Conservation (phyloP, 345 rosid genomes). For the Syzygium jambos region DNA sequence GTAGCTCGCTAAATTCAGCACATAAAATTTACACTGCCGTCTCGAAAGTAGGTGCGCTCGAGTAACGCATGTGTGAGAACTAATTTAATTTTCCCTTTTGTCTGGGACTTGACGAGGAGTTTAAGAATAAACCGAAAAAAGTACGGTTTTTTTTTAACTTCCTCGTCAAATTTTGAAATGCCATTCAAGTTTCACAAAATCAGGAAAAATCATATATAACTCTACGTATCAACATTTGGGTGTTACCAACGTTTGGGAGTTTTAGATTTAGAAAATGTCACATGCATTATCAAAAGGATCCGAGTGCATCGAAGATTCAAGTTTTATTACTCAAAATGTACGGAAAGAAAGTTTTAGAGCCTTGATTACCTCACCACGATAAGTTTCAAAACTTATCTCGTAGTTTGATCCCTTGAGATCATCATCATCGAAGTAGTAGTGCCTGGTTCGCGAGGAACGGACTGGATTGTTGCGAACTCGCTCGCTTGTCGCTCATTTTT, state of each 20-base stretch:
- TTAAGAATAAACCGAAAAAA: background rate
- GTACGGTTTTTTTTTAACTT: background rate
- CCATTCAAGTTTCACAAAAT: background rate
- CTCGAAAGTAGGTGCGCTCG: background rate
- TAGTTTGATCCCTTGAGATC: background rate
- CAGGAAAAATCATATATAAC: background rate
- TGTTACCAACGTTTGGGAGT: background rate
- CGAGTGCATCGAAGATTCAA: background rate
- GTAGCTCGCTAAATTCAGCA: background rate
- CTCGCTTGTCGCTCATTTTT: background rate
- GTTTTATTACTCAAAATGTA: background rate
- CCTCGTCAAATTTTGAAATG: background rate
- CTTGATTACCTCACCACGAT: background rate
- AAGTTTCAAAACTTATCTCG: background rate
- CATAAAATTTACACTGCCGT: background rate
- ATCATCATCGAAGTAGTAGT: background rate
- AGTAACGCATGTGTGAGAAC: background rate
- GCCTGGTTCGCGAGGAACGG: background rate
- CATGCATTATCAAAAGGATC: background rate
- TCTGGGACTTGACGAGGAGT: no score
- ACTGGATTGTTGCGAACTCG: background rate
- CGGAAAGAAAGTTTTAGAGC: background rate
- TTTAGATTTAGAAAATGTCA: background rate
- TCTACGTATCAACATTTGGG: background rate
- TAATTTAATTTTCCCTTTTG: no score